Base-by-base conservation (phyloP, 176 grass and related monocot species). In the Aegilops sharonensis region DNA sequence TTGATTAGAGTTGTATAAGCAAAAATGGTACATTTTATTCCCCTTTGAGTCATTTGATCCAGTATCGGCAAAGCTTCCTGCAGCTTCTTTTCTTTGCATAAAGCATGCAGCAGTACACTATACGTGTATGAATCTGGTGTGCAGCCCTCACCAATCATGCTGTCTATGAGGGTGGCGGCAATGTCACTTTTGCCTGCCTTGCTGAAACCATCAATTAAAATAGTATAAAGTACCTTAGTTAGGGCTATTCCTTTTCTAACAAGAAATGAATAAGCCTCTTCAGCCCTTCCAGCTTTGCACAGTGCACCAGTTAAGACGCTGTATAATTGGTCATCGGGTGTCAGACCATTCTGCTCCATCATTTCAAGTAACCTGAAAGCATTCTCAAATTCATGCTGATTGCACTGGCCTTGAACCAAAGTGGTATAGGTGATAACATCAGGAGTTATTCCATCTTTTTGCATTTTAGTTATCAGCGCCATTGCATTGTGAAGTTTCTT, bases 1-100 rank as follows among this genome's bases (percentile, higher is more conserved):
- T 97, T 87, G 31, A 97, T 91, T 69, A 94, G 48, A 81, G 91
- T 94, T 80, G 95, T 97, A 79, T 94, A 97, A 8, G 92, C 87
- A 84, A 97, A 73, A 83, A 47, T 62, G 65, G 85, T 91, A 72
- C 92, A 93, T 59, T 79, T 78, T 79, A 89, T 88, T 78, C 90
- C 90, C 78, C 82, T 92, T 14, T 82, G 71, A 32, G 56, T 42
- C 90, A 97, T 97, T 83, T 91, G 88, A 93, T 94, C 90, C 79
- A 97, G 81, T 68, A 97, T 64, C 54, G 60, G 32, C 56, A 87
- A 87, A 79, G 92, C 90, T 52, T 97, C 90, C 66, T 81, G 68
- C 85, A 94, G 83, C 64, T 71, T 94, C 35, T 90, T 92, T 39
- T 97, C 81, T 87, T 89, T 92, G 82, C 95, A 97, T 42, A 97